Evolutionary conservation across 805 yeast species (phyloP).

Genomic region (Maudiozyma pseudohumilis): DNA sequence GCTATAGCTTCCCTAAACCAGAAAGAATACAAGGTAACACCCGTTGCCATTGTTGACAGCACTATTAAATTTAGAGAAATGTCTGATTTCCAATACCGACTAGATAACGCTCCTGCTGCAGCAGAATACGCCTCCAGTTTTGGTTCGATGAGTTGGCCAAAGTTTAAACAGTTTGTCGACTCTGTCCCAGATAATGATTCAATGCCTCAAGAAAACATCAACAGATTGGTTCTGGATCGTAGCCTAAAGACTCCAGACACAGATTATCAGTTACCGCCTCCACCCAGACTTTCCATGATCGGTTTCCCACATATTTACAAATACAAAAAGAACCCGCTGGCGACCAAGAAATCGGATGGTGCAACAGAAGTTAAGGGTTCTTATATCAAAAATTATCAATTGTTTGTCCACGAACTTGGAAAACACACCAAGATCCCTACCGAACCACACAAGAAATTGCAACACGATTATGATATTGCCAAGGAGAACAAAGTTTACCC

Average conservation of each 20-base stretch:
- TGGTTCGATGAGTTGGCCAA: constrained; percentile 24
- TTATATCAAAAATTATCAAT: constrained; percentile 35
- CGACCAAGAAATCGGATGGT: constrained; percentile 47
- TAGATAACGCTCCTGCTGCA: constrained; percentile 46
- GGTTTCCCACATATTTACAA: constrained; percentile 69
- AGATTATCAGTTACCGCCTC: constrained; percentile 55
- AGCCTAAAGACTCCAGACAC: constrained; percentile 14
- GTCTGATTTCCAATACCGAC: constrained; percentile 75
- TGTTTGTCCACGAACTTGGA: constrained; percentile 35
- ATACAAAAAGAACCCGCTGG: constrained; percentile 63
- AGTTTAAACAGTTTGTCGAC: constrained; percentile 24
- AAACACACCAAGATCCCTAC: constrained; percentile 39
- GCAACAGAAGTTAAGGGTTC: constrained; percentile 35
- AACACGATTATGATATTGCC: constrained; percentile 35
- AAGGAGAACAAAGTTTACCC: constrained; percentile 25
- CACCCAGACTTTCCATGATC: constrained; percentile 71
- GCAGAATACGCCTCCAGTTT: constrained; percentile 25
- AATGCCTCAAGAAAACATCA: constrained; percentile 31
- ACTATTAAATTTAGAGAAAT: constrained; percentile 73
- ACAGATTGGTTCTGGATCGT: constrained; percentile 19
- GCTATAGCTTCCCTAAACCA: constrained; percentile 32
- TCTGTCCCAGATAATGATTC: constrained; percentile 31
- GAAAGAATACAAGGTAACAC: constrained; percentile 38
- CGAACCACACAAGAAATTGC: constrained; percentile 41
- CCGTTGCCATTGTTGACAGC: constrained; percentile 57